Evolutionary conservation across 108 stramenopile genomes (phyloP).

Genomic region (Conticribra guillardii): DNA sequence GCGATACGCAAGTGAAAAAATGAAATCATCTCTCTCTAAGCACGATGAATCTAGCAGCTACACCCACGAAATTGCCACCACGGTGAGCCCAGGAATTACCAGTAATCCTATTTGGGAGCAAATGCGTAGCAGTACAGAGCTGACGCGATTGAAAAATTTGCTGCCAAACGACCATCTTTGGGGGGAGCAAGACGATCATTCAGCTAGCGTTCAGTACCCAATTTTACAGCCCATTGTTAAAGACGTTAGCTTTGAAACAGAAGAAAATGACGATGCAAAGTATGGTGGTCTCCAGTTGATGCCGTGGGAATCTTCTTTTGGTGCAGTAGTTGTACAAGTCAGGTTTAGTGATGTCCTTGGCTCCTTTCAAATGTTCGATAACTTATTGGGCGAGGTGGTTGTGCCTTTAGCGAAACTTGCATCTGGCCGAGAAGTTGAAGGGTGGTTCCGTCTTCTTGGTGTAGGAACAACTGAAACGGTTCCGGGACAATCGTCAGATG

Average conservation of each 20-base stretch:
- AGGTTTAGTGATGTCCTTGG: slow-evolving; percentile 68
- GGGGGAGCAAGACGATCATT: slow-evolving; percentile 8
- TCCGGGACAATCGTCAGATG: slow-evolving; percentile 36
- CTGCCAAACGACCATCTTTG: slow-evolving; percentile 53
- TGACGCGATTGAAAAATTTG: slow-evolving; percentile 64
- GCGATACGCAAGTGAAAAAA: slow-evolving; percentile 50
- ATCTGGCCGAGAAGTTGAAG: slow-evolving; percentile 56
- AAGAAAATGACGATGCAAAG: slow-evolving; percentile 1
- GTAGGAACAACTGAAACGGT: slow-evolving; percentile 57
- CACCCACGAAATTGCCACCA: slow-evolving; percentile 64
- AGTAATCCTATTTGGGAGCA: slow-evolving; percentile 69
- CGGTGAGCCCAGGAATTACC: slow-evolving; percentile 59
- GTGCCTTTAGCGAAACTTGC: slow-evolving; percentile 71
- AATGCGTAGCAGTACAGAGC: slow-evolving; percentile 54
- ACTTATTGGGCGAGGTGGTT: slow-evolving; percentile 75
- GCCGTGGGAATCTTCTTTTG: slow-evolving; percentile 69
- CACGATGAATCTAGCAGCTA: slow-evolving; percentile 58
- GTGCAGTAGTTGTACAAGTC: slow-evolving; percentile 77
- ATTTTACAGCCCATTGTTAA: slow-evolving; percentile 61
- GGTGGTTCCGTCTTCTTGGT: slow-evolving; percentile 76
- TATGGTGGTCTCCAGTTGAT: slow-evolving; percentile 25
- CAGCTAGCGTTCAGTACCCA: slow-evolving; percentile 53
- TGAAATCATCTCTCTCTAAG: slow-evolving; percentile 31
- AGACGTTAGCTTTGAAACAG: slow-evolving; percentile 14
- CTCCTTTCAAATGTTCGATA: slow-evolving; percentile 63